Evolutionary conservation across 257 asterid species (phyloP).

Genomic region (Ilex aquifolium): DNA sequence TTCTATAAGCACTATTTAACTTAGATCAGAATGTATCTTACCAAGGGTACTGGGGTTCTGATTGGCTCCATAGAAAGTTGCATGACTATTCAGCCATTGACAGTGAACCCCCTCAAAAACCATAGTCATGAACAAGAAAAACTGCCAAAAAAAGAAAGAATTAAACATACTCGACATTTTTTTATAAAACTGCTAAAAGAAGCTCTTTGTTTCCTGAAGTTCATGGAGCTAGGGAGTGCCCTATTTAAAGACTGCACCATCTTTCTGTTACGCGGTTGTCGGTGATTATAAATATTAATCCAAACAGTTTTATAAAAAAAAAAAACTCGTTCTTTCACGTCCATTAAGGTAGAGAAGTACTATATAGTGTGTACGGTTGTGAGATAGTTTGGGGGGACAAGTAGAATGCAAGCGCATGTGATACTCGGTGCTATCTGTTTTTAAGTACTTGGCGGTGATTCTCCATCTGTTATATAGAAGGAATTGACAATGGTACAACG

Average conservation of each 20-base stretch:
- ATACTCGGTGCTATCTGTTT: constrained; percentile 4
- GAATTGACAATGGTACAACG: neutral
- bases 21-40: constrained; percentile 12
- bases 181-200: no score
- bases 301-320: neutral
- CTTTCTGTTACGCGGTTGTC: constrained; percentile 32
- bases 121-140: constrained; percentile 18
- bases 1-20: neutral
- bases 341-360: constrained; percentile 27
- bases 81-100: constrained; percentile 52
- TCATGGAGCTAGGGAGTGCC: no score
- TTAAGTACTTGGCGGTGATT: constrained; percentile 34
- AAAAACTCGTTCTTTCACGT: constrained; percentile 23
- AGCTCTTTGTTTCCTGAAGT: no score
- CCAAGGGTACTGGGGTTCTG: constrained; percentile 64
- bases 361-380: constrained; percentile 21
- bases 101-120: constrained; percentile 24
- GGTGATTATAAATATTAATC: constrained; percentile 31
- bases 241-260: no score
- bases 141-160: constrained; percentile 7
- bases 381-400: constrained; percentile 3
- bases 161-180: no score
- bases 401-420: constrained; percentile 44
- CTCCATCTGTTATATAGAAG: neutral
- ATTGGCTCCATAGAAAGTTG: constrained; percentile 59